phyloP scores from a whole-genome alignment of 352 stramenopile genomes.

The Phytopythium sindhum region DNA sequence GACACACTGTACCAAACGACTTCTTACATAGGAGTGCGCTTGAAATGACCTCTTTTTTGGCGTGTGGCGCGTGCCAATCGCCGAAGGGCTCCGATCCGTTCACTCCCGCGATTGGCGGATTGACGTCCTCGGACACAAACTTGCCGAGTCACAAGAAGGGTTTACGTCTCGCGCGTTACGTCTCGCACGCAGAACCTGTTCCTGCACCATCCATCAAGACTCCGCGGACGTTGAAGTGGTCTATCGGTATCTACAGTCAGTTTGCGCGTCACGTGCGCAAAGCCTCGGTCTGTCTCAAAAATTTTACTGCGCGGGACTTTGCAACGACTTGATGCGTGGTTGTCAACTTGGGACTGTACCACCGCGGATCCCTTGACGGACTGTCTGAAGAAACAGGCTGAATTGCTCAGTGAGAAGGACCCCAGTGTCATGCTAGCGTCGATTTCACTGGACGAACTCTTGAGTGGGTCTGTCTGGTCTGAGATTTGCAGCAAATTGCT shows the following conservation, averaged over 20 bases:
- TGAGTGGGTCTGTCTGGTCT: too few relatives aligned
- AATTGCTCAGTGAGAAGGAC: too few relatives aligned
- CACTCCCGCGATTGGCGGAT: background rate
- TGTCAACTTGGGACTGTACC: too few relatives aligned
- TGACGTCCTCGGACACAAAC: background rate
- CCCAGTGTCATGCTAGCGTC: too few relatives aligned
- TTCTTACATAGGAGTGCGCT: background rate
- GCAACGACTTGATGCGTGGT: background rate
- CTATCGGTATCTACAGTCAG: background rate
- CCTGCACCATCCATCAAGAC: background rate
- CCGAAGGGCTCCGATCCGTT: background rate
- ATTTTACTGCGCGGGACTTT: too few relatives aligned
- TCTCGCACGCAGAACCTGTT: too few relatives aligned
- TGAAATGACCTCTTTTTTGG: background rate
- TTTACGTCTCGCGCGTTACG: background rate
- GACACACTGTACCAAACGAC: too few relatives aligned
- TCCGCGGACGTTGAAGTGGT: background rate
- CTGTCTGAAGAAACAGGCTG: too few relatives aligned
- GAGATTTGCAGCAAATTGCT: too few relatives aligned
- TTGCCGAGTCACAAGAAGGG: background rate
- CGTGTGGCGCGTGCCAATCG: constrained; percentile 1
- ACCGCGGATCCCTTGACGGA: too few relatives aligned
- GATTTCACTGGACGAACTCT: too few relatives aligned
- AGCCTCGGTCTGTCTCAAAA: background rate
- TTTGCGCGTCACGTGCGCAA: background rate